Evolutionary conservation across 177 flowering plant genomes (phyloP).

Genomic region (Vitis hybrid): DNA sequence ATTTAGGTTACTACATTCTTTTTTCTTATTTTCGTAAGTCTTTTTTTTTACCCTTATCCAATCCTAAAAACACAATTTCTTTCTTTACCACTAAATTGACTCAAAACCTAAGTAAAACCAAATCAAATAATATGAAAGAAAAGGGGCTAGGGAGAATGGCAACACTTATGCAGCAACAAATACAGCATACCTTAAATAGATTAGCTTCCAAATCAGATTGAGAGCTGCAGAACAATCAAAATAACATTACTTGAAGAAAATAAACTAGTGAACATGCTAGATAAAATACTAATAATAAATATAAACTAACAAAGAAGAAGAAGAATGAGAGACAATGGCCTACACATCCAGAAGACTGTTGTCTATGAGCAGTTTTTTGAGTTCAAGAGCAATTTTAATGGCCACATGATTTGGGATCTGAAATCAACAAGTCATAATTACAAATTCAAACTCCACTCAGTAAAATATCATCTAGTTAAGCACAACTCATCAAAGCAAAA

Average conservation of each 20-base stretch:
- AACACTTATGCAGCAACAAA: neutral
- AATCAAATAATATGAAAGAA: neutral
- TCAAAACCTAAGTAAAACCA: too few species aligned
- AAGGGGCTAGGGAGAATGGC: neutral
- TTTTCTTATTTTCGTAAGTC: too few species aligned
- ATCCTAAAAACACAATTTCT: too few species aligned
- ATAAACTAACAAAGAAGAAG: neutral
- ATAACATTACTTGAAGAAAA: neutral
- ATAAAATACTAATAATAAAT: neutral
- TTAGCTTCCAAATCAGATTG: conserved; percentile 95
- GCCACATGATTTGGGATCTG: conserved; percentile 99
- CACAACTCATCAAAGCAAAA: neutral
- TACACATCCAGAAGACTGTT: conserved; percentile 98
- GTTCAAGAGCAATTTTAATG: conserved; percentile 88
- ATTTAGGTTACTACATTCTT: too few species aligned
- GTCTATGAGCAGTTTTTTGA: conserved; percentile 92
- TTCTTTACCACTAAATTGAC: too few species aligned
- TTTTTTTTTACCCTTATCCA: too few species aligned
- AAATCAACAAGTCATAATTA: conserved; percentile 13
- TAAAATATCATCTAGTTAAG: neutral
- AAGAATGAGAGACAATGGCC: conserved; percentile 14
- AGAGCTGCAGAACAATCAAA: conserved; percentile 51
- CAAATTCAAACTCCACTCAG: neutral
- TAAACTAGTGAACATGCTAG: neutral
- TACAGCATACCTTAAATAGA: conserved; percentile 73